Percentiles rank a stretch among this genome's conserved stretches.
These are phyloP conservation scores for Lasiosphaeria hispida DNA, from an alignment of 495 filamentous ascomycete species.

Conservation along the genomic window DNA sequence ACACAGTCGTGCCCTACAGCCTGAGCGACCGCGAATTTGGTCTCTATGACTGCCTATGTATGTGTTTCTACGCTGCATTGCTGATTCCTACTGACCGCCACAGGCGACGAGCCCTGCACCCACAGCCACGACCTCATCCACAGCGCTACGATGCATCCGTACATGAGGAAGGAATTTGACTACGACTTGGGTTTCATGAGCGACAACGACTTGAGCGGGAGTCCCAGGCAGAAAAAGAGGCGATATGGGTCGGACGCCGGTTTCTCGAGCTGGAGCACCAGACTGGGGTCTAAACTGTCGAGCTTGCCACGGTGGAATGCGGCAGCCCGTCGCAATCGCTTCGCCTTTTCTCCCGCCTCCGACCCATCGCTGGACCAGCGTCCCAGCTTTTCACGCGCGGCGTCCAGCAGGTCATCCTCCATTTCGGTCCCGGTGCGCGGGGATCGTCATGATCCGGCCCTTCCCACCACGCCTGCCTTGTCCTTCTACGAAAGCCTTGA, in stretches of 20 bases:
- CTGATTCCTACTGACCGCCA: slow-evolving; percentile 5
- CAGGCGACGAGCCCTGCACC: slow-evolving; percentile 46
- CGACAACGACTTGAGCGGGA: slow-evolving; percentile 56
- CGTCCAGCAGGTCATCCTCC: slow-evolving; percentile 69
- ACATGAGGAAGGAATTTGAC: slow-evolving; percentile 37
- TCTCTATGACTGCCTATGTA: slow-evolving; percentile 55
- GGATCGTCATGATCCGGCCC: slow-evolving; percentile 47
- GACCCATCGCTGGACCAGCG: slow-evolving; percentile 45
- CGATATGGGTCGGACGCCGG: slow-evolving; percentile 64
- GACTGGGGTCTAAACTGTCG: slow-evolving; percentile 68
- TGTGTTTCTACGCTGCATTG: slow-evolving; percentile 20
- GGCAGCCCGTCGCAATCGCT: slow-evolving; percentile 46
- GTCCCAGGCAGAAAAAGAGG: slow-evolving; percentile 52
- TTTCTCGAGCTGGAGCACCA: slow-evolving; percentile 60
- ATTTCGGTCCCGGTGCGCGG: slow-evolving; percentile 57
- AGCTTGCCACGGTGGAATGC: slow-evolving; percentile 68
- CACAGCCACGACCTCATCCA: slow-evolving; percentile 39
- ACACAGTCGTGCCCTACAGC: slow-evolving; percentile 39
- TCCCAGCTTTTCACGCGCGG: slow-evolving; percentile 40
- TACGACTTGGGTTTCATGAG: slow-evolving; percentile 62
- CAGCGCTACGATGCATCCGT: slow-evolving; percentile 36
- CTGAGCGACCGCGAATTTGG: slow-evolving; percentile 32
- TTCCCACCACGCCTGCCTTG: slow-evolving; percentile 64
- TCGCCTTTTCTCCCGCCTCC: slow-evolving; percentile 46
- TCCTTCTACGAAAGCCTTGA: slow-evolving; percentile 64